Evolutionary conservation across 2,329 filamentous ascomycete species (phyloP), one percentile per base, ranked within the genome.

Genomic region (Xylariales sp.): DNA sequence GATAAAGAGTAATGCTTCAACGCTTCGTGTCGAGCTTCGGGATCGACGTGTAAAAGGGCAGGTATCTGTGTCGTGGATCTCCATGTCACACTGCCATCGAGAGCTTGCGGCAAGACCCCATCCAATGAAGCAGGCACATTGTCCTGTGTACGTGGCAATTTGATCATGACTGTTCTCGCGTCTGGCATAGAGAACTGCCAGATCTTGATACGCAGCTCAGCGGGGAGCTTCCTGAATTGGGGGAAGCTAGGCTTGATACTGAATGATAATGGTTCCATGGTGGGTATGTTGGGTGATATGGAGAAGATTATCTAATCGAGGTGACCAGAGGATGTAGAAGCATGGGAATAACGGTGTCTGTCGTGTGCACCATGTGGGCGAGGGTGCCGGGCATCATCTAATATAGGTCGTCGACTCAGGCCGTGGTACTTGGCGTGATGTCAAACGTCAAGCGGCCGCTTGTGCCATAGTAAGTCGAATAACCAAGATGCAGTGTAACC

Each of bases 201-300:
- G 46, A 79, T 75, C 54, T 75, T 78, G 61, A 79, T 76, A 16
- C 77, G 75, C 53, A 79, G 43, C 57, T 79, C 77, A 34, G 77
- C 75, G 1, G 77, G 77, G 8, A 79, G 77, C 8, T 76, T 53
- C 48, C 69, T 68, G 71, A 79, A 79, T 48, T 71, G 71, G 55
- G 67, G 64, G 61, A 79, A 79, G 54, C 64, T 72, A 18, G 61
- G 23, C 30, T 63, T 70, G 8, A 60, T 61, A 30, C 69, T 43
- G 18, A 63, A 64, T 60, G 69, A 65, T 23, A 64, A 54, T 36
- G 67, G 69, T 18, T 75, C 72, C 75, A 78, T 77, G 55, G 65
- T 74, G 23, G 23, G 23, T 43, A 36, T 53, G 65, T 75, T 63
- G 32, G 32, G 73, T 55, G 8, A 72, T 45, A 41, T 75, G 71